Percentiles rank a stretch among this genome's conserved stretches.
These are phyloP conservation scores for Euphorbia corollata DNA, from an alignment of 441 rosid species.

Conservation along the genomic window DNA sequence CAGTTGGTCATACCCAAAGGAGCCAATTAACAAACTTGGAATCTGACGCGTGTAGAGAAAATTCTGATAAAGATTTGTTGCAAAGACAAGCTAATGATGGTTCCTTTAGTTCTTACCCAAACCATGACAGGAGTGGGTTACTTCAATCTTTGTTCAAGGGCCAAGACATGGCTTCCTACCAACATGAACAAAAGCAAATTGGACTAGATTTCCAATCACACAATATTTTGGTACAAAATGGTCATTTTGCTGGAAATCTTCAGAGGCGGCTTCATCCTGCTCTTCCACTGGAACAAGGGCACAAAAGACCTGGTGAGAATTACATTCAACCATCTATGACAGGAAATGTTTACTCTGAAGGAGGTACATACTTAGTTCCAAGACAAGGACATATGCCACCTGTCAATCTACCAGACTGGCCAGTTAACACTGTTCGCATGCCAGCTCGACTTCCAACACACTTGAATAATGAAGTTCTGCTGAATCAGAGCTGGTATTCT, in stretches of 20 bases:
- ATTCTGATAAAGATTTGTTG: conserved; percentile 38
- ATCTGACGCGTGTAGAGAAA: conserved; percentile 43
- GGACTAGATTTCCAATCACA: conserved; percentile 43
- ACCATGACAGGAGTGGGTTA: conserved; percentile 63
- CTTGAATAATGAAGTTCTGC: conserved; percentile 39
- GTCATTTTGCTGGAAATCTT: conserved; percentile 51
- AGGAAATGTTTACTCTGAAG: conserved; percentile 41
- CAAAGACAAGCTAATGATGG: conserved; percentile 45
- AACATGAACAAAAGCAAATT: conserved; percentile 45
- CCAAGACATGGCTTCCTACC: conserved; percentile 43
- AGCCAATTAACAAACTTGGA: conserved; percentile 48
- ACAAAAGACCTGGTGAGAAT: conserved; percentile 47
- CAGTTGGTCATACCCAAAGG: conserved; percentile 37
- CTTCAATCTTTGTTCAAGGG: conserved; percentile 80
- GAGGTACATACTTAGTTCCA: conserved; percentile 55
- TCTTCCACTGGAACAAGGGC: conserved; percentile 44
- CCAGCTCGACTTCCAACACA: conserved; percentile 40
- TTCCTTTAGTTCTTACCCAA: conserved; percentile 53
- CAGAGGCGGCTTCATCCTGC: conserved; percentile 49
- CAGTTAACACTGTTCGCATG: conserved; percentile 38
- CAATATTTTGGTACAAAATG: conserved; percentile 40
- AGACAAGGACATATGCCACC: conserved; percentile 45
- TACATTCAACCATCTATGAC: conserved; percentile 55
- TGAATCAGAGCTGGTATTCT: conserved; percentile 64
- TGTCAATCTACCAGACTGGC: conserved; percentile 55